Percentiles rank a stretch among this genome's conserved stretches.
phyloP scores from a whole-genome alignment of 2,329 filamentous ascomycete genomes.

The Aspergillus bombycis region DNA sequence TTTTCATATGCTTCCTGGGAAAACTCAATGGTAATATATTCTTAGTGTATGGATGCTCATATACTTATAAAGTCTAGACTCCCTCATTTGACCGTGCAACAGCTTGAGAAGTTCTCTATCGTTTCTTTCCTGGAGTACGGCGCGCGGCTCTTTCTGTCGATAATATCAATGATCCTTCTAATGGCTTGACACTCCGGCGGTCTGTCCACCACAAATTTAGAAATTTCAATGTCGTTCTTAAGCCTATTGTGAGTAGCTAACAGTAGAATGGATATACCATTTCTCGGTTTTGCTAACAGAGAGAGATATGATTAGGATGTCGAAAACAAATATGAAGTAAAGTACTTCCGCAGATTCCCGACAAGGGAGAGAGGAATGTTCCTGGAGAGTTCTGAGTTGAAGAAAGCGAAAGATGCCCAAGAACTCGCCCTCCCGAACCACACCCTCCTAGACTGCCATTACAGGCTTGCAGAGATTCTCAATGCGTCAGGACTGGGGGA shows the following conservation, averaged over 20 bases:
- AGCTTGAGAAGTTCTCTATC: slow-evolving; percentile 4
- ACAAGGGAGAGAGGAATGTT: too few species aligned
- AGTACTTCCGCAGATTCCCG: too few species aligned
- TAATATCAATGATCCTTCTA: background rate
- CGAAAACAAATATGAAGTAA: background rate
- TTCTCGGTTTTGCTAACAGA: background rate
- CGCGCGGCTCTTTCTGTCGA: background rate
- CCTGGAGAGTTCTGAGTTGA: too few species aligned
- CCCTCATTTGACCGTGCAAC: background rate
- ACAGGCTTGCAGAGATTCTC: too few species aligned
- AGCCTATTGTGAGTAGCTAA: slow-evolving; percentile 1
- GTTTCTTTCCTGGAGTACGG: slow-evolving; percentile 6
- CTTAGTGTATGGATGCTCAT: background rate
- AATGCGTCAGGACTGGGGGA: too few species aligned
- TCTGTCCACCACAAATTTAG: background rate
- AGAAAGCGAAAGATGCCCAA: too few species aligned
- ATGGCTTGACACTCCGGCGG: background rate
- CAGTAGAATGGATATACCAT: background rate
- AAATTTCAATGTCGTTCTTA: background rate
- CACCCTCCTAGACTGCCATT: too few species aligned
- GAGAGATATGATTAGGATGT: background rate
- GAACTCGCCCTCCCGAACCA: too few species aligned
- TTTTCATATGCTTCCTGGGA: slow-evolving; percentile 7
- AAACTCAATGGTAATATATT: background rate
- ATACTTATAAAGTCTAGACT: background rate